Evolutionary conservation across 306 rosid species (phyloP).

Genomic region (Cucurbita maxima): DNA sequence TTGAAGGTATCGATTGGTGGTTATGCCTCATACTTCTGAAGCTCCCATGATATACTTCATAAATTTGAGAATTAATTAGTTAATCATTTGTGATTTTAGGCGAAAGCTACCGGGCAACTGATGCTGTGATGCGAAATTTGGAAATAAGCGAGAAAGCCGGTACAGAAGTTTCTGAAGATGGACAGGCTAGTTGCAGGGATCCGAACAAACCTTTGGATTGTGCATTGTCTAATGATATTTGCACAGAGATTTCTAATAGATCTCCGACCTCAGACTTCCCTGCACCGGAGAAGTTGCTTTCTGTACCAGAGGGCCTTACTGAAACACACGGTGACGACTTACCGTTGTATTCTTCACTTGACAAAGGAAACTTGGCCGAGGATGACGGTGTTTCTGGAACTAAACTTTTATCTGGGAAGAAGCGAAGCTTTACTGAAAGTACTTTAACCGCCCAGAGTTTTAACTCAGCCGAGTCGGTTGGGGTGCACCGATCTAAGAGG

Average conservation of each 20-base stretch:
- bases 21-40: neutral
- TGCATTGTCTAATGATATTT: constrained; percentile 20
- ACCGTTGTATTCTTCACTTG: constrained; percentile 48
- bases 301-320: constrained; percentile 24
- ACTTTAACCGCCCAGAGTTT: constrained; percentile 53
- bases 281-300: constrained; percentile 73
- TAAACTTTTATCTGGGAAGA: constrained; percentile 43
- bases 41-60: neutral
- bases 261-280: constrained; percentile 42
- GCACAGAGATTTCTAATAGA: constrained; percentile 19
- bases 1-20: constrained; percentile 29
- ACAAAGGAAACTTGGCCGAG: constrained; percentile 25
- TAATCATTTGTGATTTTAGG: constrained; percentile 24
- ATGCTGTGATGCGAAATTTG: constrained; percentile 13
- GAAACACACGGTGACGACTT: constrained; percentile 32
- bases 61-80: neutral
- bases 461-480: constrained; percentile 56
- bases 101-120: constrained; percentile 19
- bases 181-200: constrained; percentile 23
- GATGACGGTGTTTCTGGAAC: constrained; percentile 23
- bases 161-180: constrained; percentile 19
- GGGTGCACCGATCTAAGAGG: constrained; percentile 41
- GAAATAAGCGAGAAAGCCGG: constrained; percentile 21
- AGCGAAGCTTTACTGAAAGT: constrained; percentile 81
- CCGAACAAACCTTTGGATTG: constrained; percentile 24